Evolutionary conservation across 805 yeast species (phyloP).

Genomic region (Debaryomyces castellii): DNA sequence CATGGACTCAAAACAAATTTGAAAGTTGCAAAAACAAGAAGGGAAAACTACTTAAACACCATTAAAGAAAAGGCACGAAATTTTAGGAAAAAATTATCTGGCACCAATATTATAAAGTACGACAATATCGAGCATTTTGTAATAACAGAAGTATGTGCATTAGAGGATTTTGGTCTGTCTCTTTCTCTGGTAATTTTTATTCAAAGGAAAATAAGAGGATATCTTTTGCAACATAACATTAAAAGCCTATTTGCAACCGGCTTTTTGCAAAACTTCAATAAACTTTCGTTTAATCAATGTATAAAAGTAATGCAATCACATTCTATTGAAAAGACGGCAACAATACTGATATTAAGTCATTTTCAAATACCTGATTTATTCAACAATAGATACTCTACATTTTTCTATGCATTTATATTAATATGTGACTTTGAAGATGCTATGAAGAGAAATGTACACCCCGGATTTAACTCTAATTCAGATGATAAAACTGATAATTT

Average conservation of each 20-base stretch:
- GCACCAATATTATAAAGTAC: background rate
- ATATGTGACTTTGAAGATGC: constrained; percentile 18
- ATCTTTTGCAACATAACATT: background rate
- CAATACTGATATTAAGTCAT: constrained; percentile 1
- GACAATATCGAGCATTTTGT: too few relatives aligned
- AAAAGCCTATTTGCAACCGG: constrained; percentile 1
- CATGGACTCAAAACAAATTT: constrained; percentile 6
- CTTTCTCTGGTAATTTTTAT: background rate
- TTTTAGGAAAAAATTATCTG: constrained; percentile 1
- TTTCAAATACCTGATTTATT: constrained; percentile 7
- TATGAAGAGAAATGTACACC: constrained; percentile 11
- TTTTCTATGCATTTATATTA: constrained; percentile 21
- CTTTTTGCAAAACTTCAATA: background rate
- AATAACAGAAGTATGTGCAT: too few relatives aligned
- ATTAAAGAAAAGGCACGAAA: constrained; percentile 7
- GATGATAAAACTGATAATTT: constrained; percentile 5
- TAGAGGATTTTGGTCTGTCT: background rate
- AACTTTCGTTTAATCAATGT: constrained; percentile 1
- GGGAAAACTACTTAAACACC: constrained; percentile 5
- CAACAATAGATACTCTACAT: constrained; percentile 6
- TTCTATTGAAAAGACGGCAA: background rate
- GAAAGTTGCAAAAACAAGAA: constrained; percentile 6
- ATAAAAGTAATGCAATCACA: background rate
- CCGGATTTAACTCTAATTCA: constrained; percentile 23
- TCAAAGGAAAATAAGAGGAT: constrained; percentile 2